These are phyloP conservation scores for Endocalyx cinctus DNA, from an alignment of 2,329 filamentous ascomycete species.

Conservation along the genomic window DNA sequence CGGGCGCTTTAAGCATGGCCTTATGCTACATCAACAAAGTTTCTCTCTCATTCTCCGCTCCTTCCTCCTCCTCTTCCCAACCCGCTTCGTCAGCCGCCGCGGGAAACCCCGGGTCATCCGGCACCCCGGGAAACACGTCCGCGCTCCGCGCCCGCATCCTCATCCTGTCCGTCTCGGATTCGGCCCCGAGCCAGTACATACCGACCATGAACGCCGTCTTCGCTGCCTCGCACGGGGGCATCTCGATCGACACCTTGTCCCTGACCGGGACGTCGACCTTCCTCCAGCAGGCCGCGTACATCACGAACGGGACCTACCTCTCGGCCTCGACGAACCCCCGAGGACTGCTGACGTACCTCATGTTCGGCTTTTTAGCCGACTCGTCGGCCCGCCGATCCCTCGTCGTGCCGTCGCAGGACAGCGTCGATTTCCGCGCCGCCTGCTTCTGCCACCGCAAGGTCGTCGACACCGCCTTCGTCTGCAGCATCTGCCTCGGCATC, in stretches of 20 bases:
- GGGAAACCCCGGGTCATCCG: slow-evolving; percentile 24
- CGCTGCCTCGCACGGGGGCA: slow-evolving; percentile 79
- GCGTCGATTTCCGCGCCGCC: slow-evolving; percentile 94
- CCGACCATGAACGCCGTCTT: slow-evolving; percentile 99
- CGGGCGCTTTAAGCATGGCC: slow-evolving; percentile 84
- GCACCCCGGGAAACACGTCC: slow-evolving; percentile 28
- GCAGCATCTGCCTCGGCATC: slow-evolving; percentile 92
- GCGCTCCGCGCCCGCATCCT: slow-evolving; percentile 77
- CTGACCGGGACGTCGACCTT: slow-evolving; percentile 84
- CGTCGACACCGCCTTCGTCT: slow-evolving; percentile 90
- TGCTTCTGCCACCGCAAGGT: slow-evolving; percentile 95
- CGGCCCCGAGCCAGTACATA: slow-evolving; percentile 87
- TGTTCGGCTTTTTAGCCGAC: slow-evolving; percentile 83
- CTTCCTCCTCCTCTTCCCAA: slow-evolving; percentile 42
- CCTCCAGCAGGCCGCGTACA: slow-evolving; percentile 78
- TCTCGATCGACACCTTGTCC: slow-evolving; percentile 89
- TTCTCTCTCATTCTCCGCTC: slow-evolving; percentile 57
- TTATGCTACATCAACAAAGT: slow-evolving; percentile 88
- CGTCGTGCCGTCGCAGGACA: slow-evolving; percentile 73
- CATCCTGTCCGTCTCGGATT: slow-evolving; percentile 81
- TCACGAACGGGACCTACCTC: slow-evolving; percentile 55
- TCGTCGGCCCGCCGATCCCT: slow-evolving; percentile 54
- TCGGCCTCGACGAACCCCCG: slow-evolving; percentile 48
- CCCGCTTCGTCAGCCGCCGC: no score
- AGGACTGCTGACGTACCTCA: slow-evolving; percentile 84